Base-by-base conservation (phyloP, 2,329 filamentous ascomycete species). In the Leptodontidium sp. region DNA sequence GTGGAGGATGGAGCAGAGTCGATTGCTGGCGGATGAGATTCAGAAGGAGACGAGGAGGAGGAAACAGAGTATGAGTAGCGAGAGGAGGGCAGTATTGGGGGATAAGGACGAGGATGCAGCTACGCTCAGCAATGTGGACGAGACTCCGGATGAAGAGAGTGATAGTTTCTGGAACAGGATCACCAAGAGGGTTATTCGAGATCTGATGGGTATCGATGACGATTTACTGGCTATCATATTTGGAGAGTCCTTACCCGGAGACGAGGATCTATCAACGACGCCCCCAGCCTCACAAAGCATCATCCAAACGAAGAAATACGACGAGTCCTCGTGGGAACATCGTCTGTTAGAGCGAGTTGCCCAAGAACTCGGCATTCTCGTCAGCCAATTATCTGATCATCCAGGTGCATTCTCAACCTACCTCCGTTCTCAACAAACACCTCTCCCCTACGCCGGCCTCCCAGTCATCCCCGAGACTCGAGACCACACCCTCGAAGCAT, bases 1-100 rank as follows among this genome's bases (percentile, higher is more conserved):
- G 63, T 99, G 96, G 96, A 88, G 94, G 66, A 81, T 97, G 77
- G 95, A 98, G 77, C 94, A 99, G 79, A 97, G 94, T 79, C 88
- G 88, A 68, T 89, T 93, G 12, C 83, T 99, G 35, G 80, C 98
- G 43, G 92, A 97, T 66, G 93, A 98, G 80, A 94, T 98, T 59
- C 92, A 97, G 79, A 91, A 88, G 70, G 93, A 97, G 80, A 97
- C 94, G 4, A 85, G 88, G 66, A 86, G 91, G 68, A 87, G 91
- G 68, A 85, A 90, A 40, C 87, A 88, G 78, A 90, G 88, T 8
- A 83, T 88, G 73, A 83, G 83, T 55, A 88, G 86, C 69, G 78
- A 79, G 69, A 78, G 75, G 50, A 78, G 78, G 66, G 78, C 78
- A 71, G 66, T 72, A 40, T 40, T 74, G 53, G 70, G 72, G 21